These are phyloP conservation scores for Gomphus bonarii DNA, from an alignment of 1,284 basidiomycete species.

Conservation along the genomic window DNA sequence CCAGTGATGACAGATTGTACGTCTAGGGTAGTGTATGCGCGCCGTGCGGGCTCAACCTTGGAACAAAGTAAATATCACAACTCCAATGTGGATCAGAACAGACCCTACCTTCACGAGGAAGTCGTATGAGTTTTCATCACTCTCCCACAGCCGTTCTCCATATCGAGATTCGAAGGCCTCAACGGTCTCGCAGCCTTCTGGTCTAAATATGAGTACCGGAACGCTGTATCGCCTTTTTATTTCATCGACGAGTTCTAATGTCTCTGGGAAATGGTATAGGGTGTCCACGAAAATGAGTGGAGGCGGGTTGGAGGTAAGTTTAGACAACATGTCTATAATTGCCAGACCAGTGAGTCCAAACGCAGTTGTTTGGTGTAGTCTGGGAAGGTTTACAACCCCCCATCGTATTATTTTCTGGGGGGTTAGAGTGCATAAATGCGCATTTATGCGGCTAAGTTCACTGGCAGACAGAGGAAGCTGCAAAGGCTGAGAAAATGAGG, in stretches of 20 bases:
- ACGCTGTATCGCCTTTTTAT: constrained; percentile 71
- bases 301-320: constrained; percentile 53
- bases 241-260: constrained; percentile 76
- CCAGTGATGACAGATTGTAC: constrained; percentile 93
- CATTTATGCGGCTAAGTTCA: constrained; percentile 63
- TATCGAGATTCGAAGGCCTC: constrained; percentile 76
- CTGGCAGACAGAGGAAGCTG: constrained; percentile 54
- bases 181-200: constrained; percentile 59
- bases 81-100: background rate
- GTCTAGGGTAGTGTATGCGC: constrained; percentile 76
- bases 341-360: constrained; percentile 91
- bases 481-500: constrained; percentile 23
- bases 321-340: constrained; percentile 86
- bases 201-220: constrained; percentile 72
- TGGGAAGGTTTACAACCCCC: constrained; percentile 72
- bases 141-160: constrained; percentile 83
- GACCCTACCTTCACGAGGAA: constrained; percentile 80
- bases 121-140: constrained; percentile 84
- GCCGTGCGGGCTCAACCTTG: constrained; percentile 88
- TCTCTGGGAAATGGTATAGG: constrained; percentile 93
- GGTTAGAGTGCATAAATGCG: constrained; percentile 53
- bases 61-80: background rate
- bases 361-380: constrained; percentile 84
- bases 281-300: constrained; percentile 92
- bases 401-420: constrained; percentile 80